Percentiles rank a stretch among this genome's conserved stretches.
These are phyloP conservation scores for Trichocomaceae sp. DNA, from an alignment of 2,329 filamentous ascomycete species.

Conservation along the genomic window DNA sequence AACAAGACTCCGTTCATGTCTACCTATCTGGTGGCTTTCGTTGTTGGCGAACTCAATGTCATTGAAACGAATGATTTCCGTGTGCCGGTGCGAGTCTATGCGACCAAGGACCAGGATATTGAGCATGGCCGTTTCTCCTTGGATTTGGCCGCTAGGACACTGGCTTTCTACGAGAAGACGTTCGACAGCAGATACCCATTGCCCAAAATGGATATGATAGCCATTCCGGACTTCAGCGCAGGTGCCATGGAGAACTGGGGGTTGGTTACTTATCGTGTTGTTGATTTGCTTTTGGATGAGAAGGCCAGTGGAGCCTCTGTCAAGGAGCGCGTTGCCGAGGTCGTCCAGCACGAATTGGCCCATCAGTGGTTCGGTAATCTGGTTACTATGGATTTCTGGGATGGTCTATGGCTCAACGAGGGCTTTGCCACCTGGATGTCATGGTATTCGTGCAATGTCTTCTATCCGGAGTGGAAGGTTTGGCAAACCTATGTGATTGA, in stretches of 20 bases:
- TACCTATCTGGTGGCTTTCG: slow-evolving; percentile 89
- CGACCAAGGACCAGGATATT: slow-evolving; percentile 81
- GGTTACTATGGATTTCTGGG: slow-evolving; percentile 98
- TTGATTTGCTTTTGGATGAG: slow-evolving; percentile 84
- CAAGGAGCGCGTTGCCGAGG: slow-evolving; percentile 89
- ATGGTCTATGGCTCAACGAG: slow-evolving; percentile 93
- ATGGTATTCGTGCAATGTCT: slow-evolving; percentile 87
- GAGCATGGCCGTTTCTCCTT: slow-evolving; percentile 87
- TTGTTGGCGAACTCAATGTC: slow-evolving; percentile 88
- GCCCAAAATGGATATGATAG: slow-evolving; percentile 94
- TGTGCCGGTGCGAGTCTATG: slow-evolving; percentile 88
- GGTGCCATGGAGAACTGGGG: slow-evolving; percentile 99
- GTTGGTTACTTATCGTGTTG: slow-evolving; percentile 86
- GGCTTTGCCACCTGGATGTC: slow-evolving; percentile 91
- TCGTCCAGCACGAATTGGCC: slow-evolving; percentile 92
- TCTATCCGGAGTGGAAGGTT: slow-evolving; percentile 97
- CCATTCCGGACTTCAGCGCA: slow-evolving; percentile 90
- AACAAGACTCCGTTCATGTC: slow-evolving; percentile 92
- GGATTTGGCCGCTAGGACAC: slow-evolving; percentile 78
- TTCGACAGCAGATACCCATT: slow-evolving; percentile 82
- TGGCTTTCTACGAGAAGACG: slow-evolving; percentile 92
- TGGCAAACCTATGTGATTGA: slow-evolving; percentile 95
- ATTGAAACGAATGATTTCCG: slow-evolving; percentile 90
- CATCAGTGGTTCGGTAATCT: slow-evolving; percentile 99
- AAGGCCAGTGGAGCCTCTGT: slow-evolving; percentile 81